Percentiles rank a stretch among this genome's conserved stretches.
Evolutionary conservation across 2,329 filamentous ascomycete species (phyloP).

Genomic region (Aureobasidium sp.): DNA sequence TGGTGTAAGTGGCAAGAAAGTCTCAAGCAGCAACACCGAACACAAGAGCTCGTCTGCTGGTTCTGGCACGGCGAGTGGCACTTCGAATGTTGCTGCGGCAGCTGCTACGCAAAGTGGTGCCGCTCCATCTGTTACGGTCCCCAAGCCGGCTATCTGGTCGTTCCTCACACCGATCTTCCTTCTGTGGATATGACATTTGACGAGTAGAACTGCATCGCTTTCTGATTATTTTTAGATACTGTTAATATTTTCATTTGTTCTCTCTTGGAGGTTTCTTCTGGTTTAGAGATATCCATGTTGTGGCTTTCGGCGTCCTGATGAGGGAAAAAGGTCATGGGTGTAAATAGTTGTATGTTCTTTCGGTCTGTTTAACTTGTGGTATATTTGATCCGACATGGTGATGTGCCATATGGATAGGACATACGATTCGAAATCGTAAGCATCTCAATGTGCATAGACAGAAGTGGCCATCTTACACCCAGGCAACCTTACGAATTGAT

Average conservation of each 20-base stretch:
- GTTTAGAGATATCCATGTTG: not conserved
- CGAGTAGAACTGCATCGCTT: not conserved
- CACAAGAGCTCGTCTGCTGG: not conserved
- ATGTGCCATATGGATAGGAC: no score
- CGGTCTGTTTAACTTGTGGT: no score
- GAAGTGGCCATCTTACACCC: no score
- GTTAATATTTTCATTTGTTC: not conserved
- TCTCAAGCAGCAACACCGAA: not conserved
- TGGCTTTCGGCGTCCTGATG: not conserved
- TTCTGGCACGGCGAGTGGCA: not conserved
- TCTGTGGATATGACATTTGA: not conserved
- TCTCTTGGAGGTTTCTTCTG: not conserved
- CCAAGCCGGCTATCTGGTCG: not conserved
- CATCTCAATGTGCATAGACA: no score
- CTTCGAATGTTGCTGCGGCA: not conserved
- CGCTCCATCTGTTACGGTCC: not conserved
- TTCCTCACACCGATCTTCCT: not conserved
- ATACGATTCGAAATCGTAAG: no score
- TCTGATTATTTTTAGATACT: not conserved
- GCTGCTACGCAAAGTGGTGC: not conserved
- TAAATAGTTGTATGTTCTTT: not conserved
- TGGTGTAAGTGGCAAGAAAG: not conserved
- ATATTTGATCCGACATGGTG: no score
- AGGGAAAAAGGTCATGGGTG: not conserved
- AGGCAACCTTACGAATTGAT: no score